phyloP scores from a whole-genome alignment of 2,329 filamentous ascomycete genomes.

The Myriangium duriaei region DNA sequence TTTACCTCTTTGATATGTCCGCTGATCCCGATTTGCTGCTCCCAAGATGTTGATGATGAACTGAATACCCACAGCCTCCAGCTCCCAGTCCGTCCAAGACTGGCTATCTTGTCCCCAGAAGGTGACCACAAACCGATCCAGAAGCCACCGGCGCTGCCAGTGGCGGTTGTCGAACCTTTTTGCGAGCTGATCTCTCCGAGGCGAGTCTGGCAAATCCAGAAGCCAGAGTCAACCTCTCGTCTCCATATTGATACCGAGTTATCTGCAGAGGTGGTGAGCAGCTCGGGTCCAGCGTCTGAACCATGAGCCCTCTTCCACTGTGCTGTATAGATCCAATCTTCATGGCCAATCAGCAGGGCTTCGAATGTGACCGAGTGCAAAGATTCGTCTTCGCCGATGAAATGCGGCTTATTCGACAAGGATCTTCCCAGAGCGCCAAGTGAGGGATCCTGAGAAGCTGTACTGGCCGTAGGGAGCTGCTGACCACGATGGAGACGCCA shows the following conservation, averaged over 20 bases:
- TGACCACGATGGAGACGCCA: constrained; percentile 73
- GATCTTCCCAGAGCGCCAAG: constrained; percentile 54
- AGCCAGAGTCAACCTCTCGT: constrained; percentile 66
- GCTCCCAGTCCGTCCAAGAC: constrained; percentile 79
- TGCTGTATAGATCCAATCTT: constrained; percentile 95
- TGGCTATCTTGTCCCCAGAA: constrained; percentile 59
- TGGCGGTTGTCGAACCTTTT: constrained; percentile 92
- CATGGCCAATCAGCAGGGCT: constrained; percentile 82
- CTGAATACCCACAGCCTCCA: constrained; percentile 78
- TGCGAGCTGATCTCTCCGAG: constrained; percentile 89
- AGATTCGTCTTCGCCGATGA: constrained; percentile 47
- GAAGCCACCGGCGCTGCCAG: constrained; percentile 88
- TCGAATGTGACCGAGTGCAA: constrained; percentile 84
- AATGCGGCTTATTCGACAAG: constrained; percentile 79
- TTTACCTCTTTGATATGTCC: constrained; percentile 76
- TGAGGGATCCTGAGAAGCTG: constrained; percentile 43
- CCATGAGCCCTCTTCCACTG: constrained; percentile 51
- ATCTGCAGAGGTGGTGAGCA: constrained; percentile 83
- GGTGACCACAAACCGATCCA: constrained; percentile 93
- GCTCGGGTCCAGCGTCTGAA: constrained; percentile 29
- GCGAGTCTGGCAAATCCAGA: constrained; percentile 78
- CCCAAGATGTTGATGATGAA: constrained; percentile 53
- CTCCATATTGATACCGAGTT: constrained; percentile 94
- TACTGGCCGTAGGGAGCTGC: constrained; percentile 46
- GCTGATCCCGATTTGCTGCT: constrained; percentile 61